Evolutionary conservation across 768 basidiomycete species (phyloP), one percentile per base, ranked within the genome.

Genomic region (Mrakia blollopis): DNA sequence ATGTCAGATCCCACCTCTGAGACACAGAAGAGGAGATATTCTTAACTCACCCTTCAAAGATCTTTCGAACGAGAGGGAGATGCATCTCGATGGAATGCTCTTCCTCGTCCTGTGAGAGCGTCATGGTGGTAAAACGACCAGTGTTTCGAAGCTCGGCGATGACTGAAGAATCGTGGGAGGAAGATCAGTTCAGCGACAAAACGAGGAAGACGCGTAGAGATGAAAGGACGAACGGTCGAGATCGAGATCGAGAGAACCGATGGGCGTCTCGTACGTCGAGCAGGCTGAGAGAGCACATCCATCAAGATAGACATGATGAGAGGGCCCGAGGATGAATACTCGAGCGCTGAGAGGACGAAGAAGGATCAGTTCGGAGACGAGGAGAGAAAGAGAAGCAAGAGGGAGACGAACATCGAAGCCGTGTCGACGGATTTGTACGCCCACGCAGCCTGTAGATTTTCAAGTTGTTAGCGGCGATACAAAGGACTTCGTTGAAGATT

Each of bases 31-130:
- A 9, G 13, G 28, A 25, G 41, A 18, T 16, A 28, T 28, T 4
- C 9, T n/a, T n/a, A 4, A 81, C 85, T 79, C 81, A 93, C 93
- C 89, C 89, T 83, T 92, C 87, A 78, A 96, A 97, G 16, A 91
- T 85, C 83, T 93, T 93, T 70, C 91, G 88, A 60, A 97, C 85
- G 83, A 80, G 85, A n/a, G 96, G 94, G 25, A 98, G 87, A 81
- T 98, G 95, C 93, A 99, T 95, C 85, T 99, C 97, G 74, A 99
- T 89, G 81, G 93, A 95, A 83, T 99, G 97, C 81, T 99, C 97
- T 39, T 91, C 92, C 83, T 94, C 94, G 81, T 99, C 97, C 2
- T 89, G 89, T 2, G 85, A 80, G 3, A 87, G 79, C 25, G 84
- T 85, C 88, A 99, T 90, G 14, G 86, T 84, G 52, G 87, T 86